Percentiles rank a stretch among this genome's conserved stretches.
Evolutionary conservation across 768 basidiomycete genomes (phyloP).

Genomic region (Auriscalpium orientale): DNA sequence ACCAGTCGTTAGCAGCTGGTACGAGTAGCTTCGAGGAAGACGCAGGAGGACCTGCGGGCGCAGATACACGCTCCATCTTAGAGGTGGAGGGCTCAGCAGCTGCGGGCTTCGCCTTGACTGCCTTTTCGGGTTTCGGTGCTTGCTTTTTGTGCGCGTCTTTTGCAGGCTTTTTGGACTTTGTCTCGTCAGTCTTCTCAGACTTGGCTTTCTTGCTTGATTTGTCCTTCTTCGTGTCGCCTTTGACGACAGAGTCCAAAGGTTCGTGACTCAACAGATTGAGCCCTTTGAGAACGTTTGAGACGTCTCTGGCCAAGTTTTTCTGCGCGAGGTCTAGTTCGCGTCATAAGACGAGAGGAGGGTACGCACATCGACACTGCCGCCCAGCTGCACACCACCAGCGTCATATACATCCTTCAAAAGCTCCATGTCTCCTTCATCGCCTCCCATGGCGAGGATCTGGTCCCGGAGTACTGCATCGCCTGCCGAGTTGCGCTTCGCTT

Average conservation of each 20-base stretch:
- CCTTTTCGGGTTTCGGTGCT: too few species aligned
- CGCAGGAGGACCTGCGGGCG: neutral
- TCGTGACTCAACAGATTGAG: slow-evolving; percentile 9
- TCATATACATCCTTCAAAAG: slow-evolving; percentile 35
- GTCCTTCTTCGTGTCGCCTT: neutral
- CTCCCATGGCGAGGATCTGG: slow-evolving; percentile 37
- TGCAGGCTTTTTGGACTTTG: neutral
- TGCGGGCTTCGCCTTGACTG: too few species aligned
- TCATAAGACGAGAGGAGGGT: neutral
- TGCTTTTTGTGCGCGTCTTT: neutral
- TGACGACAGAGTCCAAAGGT: neutral
- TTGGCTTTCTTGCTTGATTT: neutral
- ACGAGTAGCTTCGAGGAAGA: slow-evolving; percentile 20
- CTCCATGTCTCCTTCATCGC: slow-evolving; percentile 39
- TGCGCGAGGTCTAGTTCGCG: slow-evolving; percentile 13
- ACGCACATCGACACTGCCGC: slow-evolving; percentile 21
- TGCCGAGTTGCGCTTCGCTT: neutral
- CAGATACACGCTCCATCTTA: too few species aligned
- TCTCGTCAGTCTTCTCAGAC: neutral
- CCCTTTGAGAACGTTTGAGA: slow-evolving; percentile 38
- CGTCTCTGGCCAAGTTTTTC: slow-evolving; percentile 37
- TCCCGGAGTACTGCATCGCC: slow-evolving; percentile 20
- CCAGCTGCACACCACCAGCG: slow-evolving; percentile 19
- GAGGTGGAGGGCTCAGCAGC: too few species aligned
- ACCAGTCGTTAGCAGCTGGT: slow-evolving; percentile 45